Conservation (phyloP, 306 rosid genomes). For the Glycine latifolia region DNA sequence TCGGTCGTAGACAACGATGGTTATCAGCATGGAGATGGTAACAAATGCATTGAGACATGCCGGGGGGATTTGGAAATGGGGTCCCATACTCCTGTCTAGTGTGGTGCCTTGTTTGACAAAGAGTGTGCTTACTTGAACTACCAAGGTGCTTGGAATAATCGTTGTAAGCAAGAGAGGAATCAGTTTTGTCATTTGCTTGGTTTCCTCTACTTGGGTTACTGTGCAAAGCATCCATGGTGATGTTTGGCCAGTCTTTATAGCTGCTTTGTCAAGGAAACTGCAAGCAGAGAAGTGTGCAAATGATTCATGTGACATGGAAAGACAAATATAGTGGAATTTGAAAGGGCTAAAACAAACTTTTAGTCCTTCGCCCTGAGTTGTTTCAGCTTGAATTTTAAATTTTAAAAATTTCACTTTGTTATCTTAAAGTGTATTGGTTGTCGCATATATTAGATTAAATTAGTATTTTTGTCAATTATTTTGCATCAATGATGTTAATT, state of each 20-base stretch:
- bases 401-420: too few species aligned
- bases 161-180: conserved; percentile 68
- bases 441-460: too few species aligned
- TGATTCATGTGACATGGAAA: background rate
- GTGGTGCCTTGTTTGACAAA: conserved; percentile 76
- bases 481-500: too few species aligned
- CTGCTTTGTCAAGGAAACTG: conserved; percentile 85
- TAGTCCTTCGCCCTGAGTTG: too few species aligned
- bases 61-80: conserved; percentile 68
- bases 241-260: conserved; percentile 53
- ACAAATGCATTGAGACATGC: conserved; percentile 63
- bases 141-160: conserved; percentile 64
- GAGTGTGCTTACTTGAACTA: conserved; percentile 60
- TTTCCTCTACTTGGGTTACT: conserved; percentile 90
- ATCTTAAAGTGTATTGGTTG: too few species aligned
- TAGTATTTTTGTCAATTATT: too few species aligned
- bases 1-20: conserved; percentile 68
- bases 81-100: conserved; percentile 64
- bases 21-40: conserved; percentile 69
- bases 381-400: too few species aligned
- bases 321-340: background rate
- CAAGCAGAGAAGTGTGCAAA: background rate
- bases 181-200: conserved; percentile 85
- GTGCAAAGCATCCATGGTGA: conserved; percentile 72
- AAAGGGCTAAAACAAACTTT: background rate